Evolutionary conservation across 345 rosid species (phyloP), one percentile per base, ranked within the genome.

Genomic region (Pistacia integerrima): DNA sequence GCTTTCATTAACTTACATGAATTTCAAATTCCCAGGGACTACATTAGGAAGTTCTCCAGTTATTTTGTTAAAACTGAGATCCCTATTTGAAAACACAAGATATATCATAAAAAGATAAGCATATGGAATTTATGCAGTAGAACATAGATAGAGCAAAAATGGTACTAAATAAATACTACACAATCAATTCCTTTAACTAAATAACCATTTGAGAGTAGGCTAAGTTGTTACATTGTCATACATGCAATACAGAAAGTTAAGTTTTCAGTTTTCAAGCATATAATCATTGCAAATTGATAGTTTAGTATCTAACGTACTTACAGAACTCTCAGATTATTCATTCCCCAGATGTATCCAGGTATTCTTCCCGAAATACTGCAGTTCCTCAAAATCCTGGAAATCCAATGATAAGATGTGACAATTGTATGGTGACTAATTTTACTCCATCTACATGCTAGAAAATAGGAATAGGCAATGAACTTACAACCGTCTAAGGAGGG

Each of bases 311-410:
- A 54, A 54, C 17, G 18, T 30, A 77, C 88, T 83, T 61, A 85
- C 88, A 85, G 22, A 41, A 70, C 0, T 30, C 75, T 64, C 54
- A 85, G 69, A 3, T 36, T 18, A 48, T 61, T 69, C 63, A 77
- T 44, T 77, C 8, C 55, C 88, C 85, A 85, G 11, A 83, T 60
- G 20, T 83, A 78, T 14, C 33, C 18, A 56, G 86, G 86, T 52
- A 85, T 75, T 41, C 68, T 75, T 44, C 86, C 88, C 4, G 67
- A 61, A 46, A 85, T 79, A 71, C 70, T 79, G 58, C 86, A 81
- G 64, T 77, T 81, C 75, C 85, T 83, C 84, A 85, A 56, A 57
- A 75, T 30, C 63, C 88, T 85, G 48, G 64, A 81, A 57, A 51
- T 20, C 35, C 77, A 74, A 41, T 8, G 20, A 0, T 20, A 36